phyloP scores from a whole-genome alignment of 139 green algal genomes.

The Picochlorum sp. region DNA sequence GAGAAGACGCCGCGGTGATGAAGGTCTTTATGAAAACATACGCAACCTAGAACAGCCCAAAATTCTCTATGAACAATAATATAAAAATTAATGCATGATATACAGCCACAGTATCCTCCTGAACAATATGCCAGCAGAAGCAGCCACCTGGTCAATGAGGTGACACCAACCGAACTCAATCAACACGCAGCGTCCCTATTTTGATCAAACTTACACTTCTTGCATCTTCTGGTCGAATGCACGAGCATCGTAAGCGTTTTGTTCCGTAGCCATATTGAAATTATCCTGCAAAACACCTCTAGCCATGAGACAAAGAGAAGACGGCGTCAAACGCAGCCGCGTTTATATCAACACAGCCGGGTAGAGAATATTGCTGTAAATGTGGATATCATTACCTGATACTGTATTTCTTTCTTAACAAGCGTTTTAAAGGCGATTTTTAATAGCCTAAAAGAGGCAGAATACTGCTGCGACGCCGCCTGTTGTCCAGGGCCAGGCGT shows the following conservation, averaged over 20 bases:
- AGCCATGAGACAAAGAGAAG: too few species aligned
- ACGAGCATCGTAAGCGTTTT: slow-evolving; percentile 50
- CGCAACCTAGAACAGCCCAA: not conserved
- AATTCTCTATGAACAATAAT: not conserved
- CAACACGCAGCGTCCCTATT: not conserved
- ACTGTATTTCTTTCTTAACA: not conserved
- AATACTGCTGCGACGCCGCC: too few species aligned
- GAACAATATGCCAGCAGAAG: not conserved
- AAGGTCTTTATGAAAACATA: not conserved
- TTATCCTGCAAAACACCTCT: too few species aligned
- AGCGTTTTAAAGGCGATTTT: not conserved
- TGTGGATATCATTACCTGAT: too few species aligned
- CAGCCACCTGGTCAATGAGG: not conserved
- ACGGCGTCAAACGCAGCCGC: too few species aligned
- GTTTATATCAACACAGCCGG: too few species aligned
- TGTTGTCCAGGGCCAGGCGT: too few species aligned
- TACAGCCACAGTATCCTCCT: not conserved
- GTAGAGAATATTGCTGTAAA: too few species aligned
- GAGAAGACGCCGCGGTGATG: not conserved
- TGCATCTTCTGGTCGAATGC: slow-evolving; percentile 79
- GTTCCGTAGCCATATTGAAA: slow-evolving; percentile 31
- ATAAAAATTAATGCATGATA: not conserved
- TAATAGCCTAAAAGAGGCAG: not conserved
- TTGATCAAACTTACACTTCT: slow-evolving; percentile 39
- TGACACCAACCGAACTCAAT: not conserved